Base-by-base conservation (phyloP, 2,329 filamentous ascomycete genomes). In the Clathrospora elynae region DNA sequence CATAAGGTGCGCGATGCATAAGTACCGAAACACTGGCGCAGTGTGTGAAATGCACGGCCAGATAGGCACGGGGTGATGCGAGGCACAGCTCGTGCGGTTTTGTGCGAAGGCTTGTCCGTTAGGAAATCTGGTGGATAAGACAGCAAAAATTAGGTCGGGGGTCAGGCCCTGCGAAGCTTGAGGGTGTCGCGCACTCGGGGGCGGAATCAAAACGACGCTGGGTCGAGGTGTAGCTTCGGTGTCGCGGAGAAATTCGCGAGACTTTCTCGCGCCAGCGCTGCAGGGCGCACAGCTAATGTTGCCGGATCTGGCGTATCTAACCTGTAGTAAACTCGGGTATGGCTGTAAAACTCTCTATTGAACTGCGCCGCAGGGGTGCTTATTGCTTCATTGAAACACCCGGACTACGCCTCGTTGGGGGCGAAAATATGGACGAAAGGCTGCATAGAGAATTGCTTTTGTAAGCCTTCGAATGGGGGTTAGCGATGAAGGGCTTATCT, bases 341-440 rank as follows among this genome's bases (percentile, higher is more conserved):
- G 11, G 9, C 6, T 34, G 12, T 6, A 43, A 49, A 49, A 10
- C 45, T 35, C 38, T 17, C 40, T 49, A 52, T 39, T 51, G 6
- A 14, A 33, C 16, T 23, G n/a, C 41, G 41, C 34, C 34, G 12
- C 23, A 29, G 33, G 17, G 30, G 4, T 22, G 1, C 22, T 5
- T 8, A 18, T 23, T 30, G 25, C 19, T 26, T 24, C 4, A 38
- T 35, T 18, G 13, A 40, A 38, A 43, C 34, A 31, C 5, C 10
- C 36, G 10, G 12, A 19, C 25, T 16, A 28, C 19, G 36, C 33
- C 36, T n/a, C 36, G n/a, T 19, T 39, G 41, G 45, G 45, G 45
- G 41, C 45, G 32, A 28, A 35, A 20, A 31, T 18, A n/a, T 28
- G 14, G 26, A 40, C 5, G n/a, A 13, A 13, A 34, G 10, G 31